These are phyloP conservation scores for Tricladium varicosporioides DNA, from an alignment of 2,329 filamentous ascomycete species.

Conservation along the genomic window DNA sequence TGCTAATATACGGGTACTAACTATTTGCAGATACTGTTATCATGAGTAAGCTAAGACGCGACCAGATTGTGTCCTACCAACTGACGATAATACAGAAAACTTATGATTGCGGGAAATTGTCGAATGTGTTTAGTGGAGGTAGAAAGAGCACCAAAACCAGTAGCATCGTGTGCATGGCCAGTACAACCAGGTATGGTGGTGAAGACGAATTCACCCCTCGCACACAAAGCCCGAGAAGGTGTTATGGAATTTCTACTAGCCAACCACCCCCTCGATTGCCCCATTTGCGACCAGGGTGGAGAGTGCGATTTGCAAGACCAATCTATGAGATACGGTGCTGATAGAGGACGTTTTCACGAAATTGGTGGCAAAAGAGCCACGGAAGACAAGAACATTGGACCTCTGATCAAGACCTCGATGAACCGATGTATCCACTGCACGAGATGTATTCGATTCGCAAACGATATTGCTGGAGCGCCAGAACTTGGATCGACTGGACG, in stretches of 20 bases:
- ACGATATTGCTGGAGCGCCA: constrained; percentile 92
- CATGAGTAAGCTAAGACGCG: constrained; percentile 71
- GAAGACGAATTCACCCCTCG: constrained; percentile 93
- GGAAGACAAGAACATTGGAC: constrained; percentile 99
- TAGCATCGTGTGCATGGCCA: constrained; percentile 98
- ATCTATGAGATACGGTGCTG: constrained; percentile 97
- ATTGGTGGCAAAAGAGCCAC: constrained; percentile 93
- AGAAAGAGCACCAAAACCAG: constrained; percentile 91
- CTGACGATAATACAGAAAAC: constrained; percentile 60
- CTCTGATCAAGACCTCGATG: constrained; percentile 98
- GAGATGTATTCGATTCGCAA: constrained; percentile 94
- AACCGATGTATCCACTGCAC: constrained; percentile 99
- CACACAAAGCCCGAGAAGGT: constrained; percentile 96
- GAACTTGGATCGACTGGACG: constrained; percentile 93
- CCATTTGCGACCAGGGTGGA: constrained; percentile 97
- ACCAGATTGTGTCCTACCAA: constrained; percentile 24
- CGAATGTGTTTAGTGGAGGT: constrained; percentile 99
- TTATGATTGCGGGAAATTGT: constrained; percentile 99
- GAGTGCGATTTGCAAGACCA: constrained; percentile 99
- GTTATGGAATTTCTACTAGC: constrained; percentile 98
- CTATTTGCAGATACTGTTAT: constrained; percentile 80
- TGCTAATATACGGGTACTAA: no score
- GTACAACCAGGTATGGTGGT: constrained; percentile 99
- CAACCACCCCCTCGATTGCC: constrained; percentile 94
- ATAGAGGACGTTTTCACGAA: constrained; percentile 96